Evolutionary conservation across 352 stramenopile genomes (phyloP), one percentile per base, ranked within the genome.

Genomic region (Halophytophthora batemanensis): DNA sequence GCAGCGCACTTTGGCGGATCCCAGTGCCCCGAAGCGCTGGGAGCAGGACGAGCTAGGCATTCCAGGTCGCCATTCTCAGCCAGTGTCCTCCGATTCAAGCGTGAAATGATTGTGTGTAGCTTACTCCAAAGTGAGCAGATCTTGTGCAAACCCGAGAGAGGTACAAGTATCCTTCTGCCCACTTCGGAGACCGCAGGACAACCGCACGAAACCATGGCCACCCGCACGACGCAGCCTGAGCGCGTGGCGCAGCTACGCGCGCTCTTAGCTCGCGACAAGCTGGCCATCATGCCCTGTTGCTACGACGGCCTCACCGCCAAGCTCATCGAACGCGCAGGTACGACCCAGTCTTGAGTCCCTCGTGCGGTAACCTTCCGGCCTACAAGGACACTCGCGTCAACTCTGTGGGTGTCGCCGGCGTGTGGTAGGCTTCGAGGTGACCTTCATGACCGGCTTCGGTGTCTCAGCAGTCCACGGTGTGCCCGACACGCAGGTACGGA

Each of bases 361-460:
- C 11, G 11, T 38, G 19, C 15, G 33, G 2, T 34, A 40, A 15
- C n/a, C 21, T 15, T 50, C 23, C 29, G 6, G 18, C 25, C 19
- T 37, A 14, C 25, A 2, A 14, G 28, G 28, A 31, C n/a, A 17
- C 12, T 45, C 5, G 13, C n/a, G 10, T 15, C 22, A 22, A 12
- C 36, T 46, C 10, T 43, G 23, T 6, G 7, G 17, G 8, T 7
- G 14, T 22, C 36, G 22, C 6, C 22, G n/a, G 21, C 6, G 35
- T 25, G 6, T 53, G 6, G 5, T 17, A 71, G 86, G 83, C 17
- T 98, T 97, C 61, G 66, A 91, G 25, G 71, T 86, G 18, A 95
- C 87, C 6, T 98, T 98, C 64, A 97, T 97, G 89, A 96, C 87
- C 37, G 91, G 91, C 34, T 98, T 97, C 73, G 87, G 87, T 46